Conservation (phyloP, 2,329 filamentous ascomycete species). For the Scedosporium aurantiacum region DNA sequence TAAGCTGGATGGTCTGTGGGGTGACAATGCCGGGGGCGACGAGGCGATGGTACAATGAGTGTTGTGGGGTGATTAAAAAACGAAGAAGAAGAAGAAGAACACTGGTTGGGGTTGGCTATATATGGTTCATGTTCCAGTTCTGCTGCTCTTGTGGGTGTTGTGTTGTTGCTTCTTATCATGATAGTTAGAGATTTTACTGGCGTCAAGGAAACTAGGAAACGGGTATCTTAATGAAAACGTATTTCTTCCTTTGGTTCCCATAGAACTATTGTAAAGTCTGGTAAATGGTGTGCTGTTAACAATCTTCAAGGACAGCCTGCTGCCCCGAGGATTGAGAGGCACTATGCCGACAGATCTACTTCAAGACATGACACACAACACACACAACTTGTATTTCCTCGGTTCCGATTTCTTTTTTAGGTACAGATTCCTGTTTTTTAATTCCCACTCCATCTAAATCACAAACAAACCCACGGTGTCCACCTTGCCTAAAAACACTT, state of each 20-base stretch:
- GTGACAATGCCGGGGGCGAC: conserved; percentile 38
- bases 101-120: not conserved
- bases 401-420: no score
- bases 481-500: not conserved
- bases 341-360: no score
- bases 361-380: no score
- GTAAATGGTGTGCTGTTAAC: no score
- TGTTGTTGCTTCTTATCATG: not conserved
- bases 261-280: not conserved
- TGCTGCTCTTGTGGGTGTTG: not conserved
- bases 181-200: not conserved
- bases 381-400: no score
- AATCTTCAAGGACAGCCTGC: no score
- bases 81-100: not conserved
- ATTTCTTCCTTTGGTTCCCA: not conserved
- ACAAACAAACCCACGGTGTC: no score
- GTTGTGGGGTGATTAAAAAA: not conserved
- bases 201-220: not conserved
- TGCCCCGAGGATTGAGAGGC: no score
- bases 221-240: not conserved
- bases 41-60: conserved; percentile 42
- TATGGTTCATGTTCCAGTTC: not conserved
- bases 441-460: not conserved
- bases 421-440: no score
- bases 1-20: conserved; percentile 87